Conservation (phyloP, 73 alveolate genomes). For the Vitrella brassicaformis region DNA sequence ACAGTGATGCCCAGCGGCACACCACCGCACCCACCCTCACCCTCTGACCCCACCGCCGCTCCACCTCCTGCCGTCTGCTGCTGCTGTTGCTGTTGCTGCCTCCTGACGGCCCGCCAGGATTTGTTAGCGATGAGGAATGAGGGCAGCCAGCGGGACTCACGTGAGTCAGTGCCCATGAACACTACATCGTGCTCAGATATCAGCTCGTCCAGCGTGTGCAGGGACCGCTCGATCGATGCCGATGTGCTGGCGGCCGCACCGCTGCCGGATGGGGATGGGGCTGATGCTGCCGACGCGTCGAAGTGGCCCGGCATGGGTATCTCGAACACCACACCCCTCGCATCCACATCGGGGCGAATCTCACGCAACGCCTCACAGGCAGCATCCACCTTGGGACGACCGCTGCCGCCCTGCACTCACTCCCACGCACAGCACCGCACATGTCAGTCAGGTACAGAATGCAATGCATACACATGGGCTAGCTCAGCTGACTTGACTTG, state of each 20-base stretch:
- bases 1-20: slow-evolving; percentile 73
- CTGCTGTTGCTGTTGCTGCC: slow-evolving; percentile 23
- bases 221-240: slow-evolving; percentile 49
- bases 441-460: too few species aligned
- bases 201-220: slow-evolving; percentile 53
- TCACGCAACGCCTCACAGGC: slow-evolving; percentile 65
- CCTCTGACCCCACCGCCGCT: too few species aligned
- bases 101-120: background rate
- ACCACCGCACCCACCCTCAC: too few species aligned
- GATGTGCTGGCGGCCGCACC: background rate
- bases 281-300: slow-evolving; percentile 44
- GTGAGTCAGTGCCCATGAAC: slow-evolving; percentile 77
- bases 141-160: slow-evolving; percentile 93
- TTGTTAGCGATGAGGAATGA: slow-evolving; percentile 52
- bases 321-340: slow-evolving; percentile 53
- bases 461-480: too few species aligned
- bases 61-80: too few species aligned
- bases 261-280: background rate
- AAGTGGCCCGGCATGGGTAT: slow-evolving; percentile 96
- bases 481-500: too few species aligned
- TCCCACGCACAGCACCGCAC: too few species aligned
- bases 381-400: slow-evolving; percentile 52
- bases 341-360: slow-evolving; percentile 57
- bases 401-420: slow-evolving; percentile 12
- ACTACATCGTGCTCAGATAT: slow-evolving; percentile 69